Evolutionary conservation across 306 rosid genomes (phyloP), one percentile per base, ranked within the genome.

Genomic region (Crataegus laevigata): DNA sequence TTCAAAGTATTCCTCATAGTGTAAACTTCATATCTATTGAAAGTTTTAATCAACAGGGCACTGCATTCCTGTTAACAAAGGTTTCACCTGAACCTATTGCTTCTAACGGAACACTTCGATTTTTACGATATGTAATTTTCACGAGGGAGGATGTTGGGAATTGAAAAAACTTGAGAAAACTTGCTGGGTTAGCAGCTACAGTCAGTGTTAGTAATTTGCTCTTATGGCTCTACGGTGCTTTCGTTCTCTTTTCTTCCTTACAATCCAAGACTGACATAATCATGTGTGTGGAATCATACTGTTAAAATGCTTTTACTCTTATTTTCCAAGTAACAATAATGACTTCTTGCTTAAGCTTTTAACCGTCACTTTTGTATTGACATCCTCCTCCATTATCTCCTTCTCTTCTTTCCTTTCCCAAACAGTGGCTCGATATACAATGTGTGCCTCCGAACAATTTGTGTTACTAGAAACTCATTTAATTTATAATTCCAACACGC

Each of bases 271-370:
- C 57, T 65, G 77, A 66, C 81, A 80, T 52, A 78, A 82, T 74
- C 63, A 79, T 86, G 75, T 66, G 47, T 67, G 51, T 66, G 75
- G 83, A 80, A 82, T 79, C 73, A 79, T 87, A 65, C 72, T 50
- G 71, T 76, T 67, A 66, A 43, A 66, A 65, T 72, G 29, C 55
- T 51, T 64, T 54, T 28, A 74, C 76, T 52, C 69, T 59, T 63
- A 25, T 79, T 82, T 77, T 69, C 25, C 61, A 45, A 78, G 71
- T 63, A 79, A 69, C 67, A 78, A 82, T 71, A 74, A 73, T 82
- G 77, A 78, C 89, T 57, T 84, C 66, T 52, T 59, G 72, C 67
- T 82, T 38, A 77, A 65, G 72, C 18, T 64, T 51, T 66, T 40
- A 70, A 59, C 77, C 60, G 30, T 70, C 66, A 68, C 63, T 62